Conservation (phyloP, 1,284 basidiomycete species). For the Tylopilus sp. region DNA sequence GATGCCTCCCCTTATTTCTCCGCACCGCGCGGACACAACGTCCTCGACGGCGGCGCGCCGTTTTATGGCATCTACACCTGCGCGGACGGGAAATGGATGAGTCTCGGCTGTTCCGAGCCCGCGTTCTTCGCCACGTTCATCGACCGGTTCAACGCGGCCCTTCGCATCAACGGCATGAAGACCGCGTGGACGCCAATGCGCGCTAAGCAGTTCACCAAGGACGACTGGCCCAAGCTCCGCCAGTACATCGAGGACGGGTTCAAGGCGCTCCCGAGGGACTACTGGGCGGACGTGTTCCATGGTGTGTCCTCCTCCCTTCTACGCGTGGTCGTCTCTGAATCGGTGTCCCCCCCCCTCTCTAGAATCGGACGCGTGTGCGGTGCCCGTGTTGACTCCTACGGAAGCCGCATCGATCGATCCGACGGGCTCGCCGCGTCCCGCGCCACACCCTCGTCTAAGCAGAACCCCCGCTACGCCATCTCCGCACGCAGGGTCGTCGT, state of each 20-base stretch:
- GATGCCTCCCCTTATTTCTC: slow-evolving; percentile 40
- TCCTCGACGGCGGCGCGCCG: slow-evolving; percentile 77
- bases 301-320: slow-evolving; percentile 32
- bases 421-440: slow-evolving; percentile 40
- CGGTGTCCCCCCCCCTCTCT: neutral
- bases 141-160: slow-evolving; percentile 50
- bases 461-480: slow-evolving; percentile 26
- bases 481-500: neutral
- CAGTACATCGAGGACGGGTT: slow-evolving; percentile 67
- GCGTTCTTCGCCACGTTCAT: slow-evolving; percentile 68
- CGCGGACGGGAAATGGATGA: slow-evolving; percentile 72
- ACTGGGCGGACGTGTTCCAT: slow-evolving; percentile 69
- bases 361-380: slow-evolving; percentile 73
- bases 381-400: slow-evolving; percentile 67
- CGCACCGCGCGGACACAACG: slow-evolving; percentile 56
- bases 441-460: slow-evolving; percentile 51
- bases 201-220: slow-evolving; percentile 50
- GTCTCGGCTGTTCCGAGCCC: slow-evolving; percentile 73
- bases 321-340: neutral
- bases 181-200: slow-evolving; percentile 54
- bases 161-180: slow-evolving; percentile 44
- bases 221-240: slow-evolving; percentile 60
- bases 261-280: slow-evolving; percentile 56
- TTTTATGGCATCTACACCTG: slow-evolving; percentile 78
- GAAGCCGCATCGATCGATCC: slow-evolving; percentile 54